Evolutionary conservation across 345 rosid species (phyloP), one percentile per base, ranked within the genome.

Genomic region (Gossypium mustelinum): DNA sequence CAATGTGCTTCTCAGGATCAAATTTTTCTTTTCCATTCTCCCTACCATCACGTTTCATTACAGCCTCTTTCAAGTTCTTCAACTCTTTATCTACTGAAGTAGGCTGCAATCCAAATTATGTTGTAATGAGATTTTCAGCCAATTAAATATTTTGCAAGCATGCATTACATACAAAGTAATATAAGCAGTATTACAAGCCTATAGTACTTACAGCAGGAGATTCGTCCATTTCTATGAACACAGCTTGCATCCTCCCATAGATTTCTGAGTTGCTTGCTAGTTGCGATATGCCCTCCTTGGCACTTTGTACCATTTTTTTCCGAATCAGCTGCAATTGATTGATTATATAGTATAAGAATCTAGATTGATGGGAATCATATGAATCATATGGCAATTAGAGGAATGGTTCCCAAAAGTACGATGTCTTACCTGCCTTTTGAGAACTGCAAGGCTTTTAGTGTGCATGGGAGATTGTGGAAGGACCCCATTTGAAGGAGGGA

Each of bases 381-480:
- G 50, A 68, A 62, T 11, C 75, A 57, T 70, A 39, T 72, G 50
- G 64, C 51, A 70, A 29, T 66, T 18, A 51, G 72, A 43, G 22
- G 27, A 68, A 74, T 44, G n/a, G 5, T 66, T 55, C 68, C 47
- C 4, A 17, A 60, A 14, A n/a, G 25, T 9, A 48, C 10, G 0
- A 24, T 52, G 68, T 16, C 80, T 9, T 50, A 89, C 95, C 90
- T 92, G 97, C 75, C 77, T 87, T 72, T 80, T 89, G 61, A 90
- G 90, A 84, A 88, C 86, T 0, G 93, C 90, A 75, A 92, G 96
- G 47, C 93, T 92, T 84, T 90, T 94, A 6, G 97, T 88, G 82
- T 94, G 97, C 96, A 90, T 90, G 63, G 97, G 96, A 69, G 97
- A 90, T 56, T 90, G 96, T 20, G 97, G 98, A n/a, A 90, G 85